phyloP scores from a whole-genome alignment of 2,329 filamentous ascomycete species.

The Sporothrix schenckii region DNA sequence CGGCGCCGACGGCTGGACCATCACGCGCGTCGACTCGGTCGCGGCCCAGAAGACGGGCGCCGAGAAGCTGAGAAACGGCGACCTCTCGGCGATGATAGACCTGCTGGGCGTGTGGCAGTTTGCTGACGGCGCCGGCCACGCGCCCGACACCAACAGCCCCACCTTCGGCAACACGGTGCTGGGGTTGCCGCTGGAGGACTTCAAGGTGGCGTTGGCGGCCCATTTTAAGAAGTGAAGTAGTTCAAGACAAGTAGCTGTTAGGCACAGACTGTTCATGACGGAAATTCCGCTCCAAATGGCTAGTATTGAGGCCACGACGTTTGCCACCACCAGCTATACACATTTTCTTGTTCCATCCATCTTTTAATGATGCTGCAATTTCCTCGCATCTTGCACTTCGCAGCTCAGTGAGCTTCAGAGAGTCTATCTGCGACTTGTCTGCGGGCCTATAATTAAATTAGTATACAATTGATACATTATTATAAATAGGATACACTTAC shows the following conservation, averaged over 20 bases:
- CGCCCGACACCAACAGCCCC: constrained; percentile 33
- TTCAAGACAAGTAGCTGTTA: background rate
- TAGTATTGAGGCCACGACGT: no score
- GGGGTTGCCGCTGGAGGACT: constrained; percentile 36
- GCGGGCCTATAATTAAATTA: no score
- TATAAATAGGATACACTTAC: no score
- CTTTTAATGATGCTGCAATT: no score
- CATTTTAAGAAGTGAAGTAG: constrained; percentile 31
- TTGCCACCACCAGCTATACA: no score
- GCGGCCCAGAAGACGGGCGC: constrained; percentile 46
- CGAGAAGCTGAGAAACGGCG: constrained; percentile 49
- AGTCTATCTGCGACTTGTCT: no score
- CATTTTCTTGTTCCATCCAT: no score
- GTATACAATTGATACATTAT: no score
- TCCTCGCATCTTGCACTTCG: no score
- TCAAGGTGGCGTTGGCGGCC: constrained; percentile 31
- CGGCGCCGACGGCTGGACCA: constrained; percentile 49
- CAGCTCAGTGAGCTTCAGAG: no score
- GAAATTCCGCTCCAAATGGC: no score
- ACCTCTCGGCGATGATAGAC: constrained; percentile 43
- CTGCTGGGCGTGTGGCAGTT: constrained; percentile 43
- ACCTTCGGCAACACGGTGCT: constrained; percentile 40
- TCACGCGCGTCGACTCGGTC: constrained; percentile 45
- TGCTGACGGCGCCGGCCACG: constrained; percentile 44
- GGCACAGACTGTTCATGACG: no score